Conservation (phyloP, 805 yeast genomes). For the Lachancea waltii region DNA sequence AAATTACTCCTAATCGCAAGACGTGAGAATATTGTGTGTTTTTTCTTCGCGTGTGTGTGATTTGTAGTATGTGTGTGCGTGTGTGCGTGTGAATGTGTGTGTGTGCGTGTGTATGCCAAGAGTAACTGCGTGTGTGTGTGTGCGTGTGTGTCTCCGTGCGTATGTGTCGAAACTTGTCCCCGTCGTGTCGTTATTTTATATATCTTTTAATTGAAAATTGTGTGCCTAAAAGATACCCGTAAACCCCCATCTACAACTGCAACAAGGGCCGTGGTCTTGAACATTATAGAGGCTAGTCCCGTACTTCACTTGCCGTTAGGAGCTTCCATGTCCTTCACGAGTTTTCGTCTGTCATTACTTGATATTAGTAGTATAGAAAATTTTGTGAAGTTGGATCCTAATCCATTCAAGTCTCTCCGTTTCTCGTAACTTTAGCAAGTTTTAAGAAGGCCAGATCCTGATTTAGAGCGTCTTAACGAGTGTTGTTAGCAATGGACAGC, state of each 20-base stretch:
- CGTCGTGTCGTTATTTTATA: slow-evolving; percentile 4
- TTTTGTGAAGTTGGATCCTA: slow-evolving; percentile 5
- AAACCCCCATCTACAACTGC: no score
- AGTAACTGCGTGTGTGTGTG: slow-evolving; percentile 12
- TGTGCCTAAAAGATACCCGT: slow-evolving; percentile 8
- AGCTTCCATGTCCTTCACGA: no score
- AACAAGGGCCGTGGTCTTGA: no score
- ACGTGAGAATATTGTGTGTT: not conserved
- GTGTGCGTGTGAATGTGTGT: slow-evolving; percentile 1
- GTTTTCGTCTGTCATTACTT: not conserved
- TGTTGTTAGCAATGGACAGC: slow-evolving; percentile 49
- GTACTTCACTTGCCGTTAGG: no score
- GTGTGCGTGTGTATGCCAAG: slow-evolving; percentile 3
- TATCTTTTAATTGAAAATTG: slow-evolving; percentile 1
- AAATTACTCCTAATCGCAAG: slow-evolving; percentile 5
- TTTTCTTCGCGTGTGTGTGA: not conserved
- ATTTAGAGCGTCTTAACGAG: not conserved
- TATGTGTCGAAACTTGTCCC: slow-evolving; percentile 7
- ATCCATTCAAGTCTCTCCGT: not conserved
- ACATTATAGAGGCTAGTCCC: no score
- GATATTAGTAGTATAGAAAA: slow-evolving; percentile 1
- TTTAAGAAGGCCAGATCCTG: not conserved
- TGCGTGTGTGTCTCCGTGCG: slow-evolving; percentile 6
- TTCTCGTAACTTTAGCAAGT: not conserved
- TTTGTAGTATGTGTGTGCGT: slow-evolving; percentile 1